Percentiles rank a stretch among this genome's conserved stretches.
phyloP scores from a whole-genome alignment of 352 stramenopile species.

The Globisporangium cylindrosporum region DNA sequence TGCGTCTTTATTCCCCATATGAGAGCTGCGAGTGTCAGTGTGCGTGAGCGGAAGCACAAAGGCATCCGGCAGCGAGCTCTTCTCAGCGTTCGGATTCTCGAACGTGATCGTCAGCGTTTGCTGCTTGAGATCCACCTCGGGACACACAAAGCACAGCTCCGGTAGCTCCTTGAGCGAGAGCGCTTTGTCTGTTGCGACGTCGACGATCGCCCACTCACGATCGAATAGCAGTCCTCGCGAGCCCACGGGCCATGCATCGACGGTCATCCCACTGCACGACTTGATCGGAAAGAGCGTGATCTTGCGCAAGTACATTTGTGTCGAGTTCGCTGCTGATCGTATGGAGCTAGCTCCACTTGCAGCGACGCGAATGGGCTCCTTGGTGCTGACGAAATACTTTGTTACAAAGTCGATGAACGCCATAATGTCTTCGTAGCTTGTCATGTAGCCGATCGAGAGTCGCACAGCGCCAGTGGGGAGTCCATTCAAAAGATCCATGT shows the following conservation, averaged over 20 bases:
- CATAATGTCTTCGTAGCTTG: slow-evolving; percentile 61
- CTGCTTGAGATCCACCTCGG: slow-evolving; percentile 51
- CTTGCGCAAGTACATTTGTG: slow-evolving; percentile 36
- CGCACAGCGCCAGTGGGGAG: slow-evolving; percentile 66
- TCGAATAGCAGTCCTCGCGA: slow-evolving; percentile 64
- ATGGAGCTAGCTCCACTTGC: not conserved
- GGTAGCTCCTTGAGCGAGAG: slow-evolving; percentile 60
- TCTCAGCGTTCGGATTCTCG: slow-evolving; percentile 2
- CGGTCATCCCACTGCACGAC: slow-evolving; percentile 61
- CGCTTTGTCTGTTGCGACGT: slow-evolving; percentile 40
- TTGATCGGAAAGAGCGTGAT: slow-evolving; percentile 77
- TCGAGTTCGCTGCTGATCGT: not conserved
- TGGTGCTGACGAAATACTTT: slow-evolving; percentile 60
- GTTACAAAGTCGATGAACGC: slow-evolving; percentile 45
- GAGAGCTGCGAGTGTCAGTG: slow-evolving; percentile 13
- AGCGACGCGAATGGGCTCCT: slow-evolving; percentile 9
- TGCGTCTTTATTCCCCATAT: slow-evolving; percentile 19
- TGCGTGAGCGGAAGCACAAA: slow-evolving; percentile 44
- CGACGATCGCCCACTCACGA: slow-evolving; percentile 72
- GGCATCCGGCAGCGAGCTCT: not conserved
- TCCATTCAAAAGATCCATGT: slow-evolving; percentile 64
- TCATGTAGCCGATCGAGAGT: slow-evolving; percentile 77
- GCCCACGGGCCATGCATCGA: slow-evolving; percentile 56
- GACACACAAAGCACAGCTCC: slow-evolving; percentile 58
- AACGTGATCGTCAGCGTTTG: slow-evolving; percentile 59